A percentile compares a stretch with the other conserved stretches of the same genome.
These are phyloP conservation scores for Lepiota subincarnata DNA, from an alignment of 768 basidiomycete genomes.

Conservation along the genomic window DNA sequence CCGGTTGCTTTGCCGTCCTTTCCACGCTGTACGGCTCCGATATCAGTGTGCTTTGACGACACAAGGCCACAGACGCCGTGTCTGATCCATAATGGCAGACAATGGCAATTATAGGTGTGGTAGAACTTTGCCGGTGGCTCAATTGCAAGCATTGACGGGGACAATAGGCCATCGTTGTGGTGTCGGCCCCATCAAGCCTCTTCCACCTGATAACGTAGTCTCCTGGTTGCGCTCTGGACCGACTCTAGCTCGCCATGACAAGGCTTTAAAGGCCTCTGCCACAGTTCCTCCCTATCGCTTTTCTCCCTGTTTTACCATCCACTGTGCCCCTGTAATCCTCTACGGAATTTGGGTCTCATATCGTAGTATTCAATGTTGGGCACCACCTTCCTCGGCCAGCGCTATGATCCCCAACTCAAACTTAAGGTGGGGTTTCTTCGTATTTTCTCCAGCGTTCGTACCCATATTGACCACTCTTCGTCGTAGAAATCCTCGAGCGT, in stretches of 20 bases:
- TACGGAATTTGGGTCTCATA: too few relatives aligned
- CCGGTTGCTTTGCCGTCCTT: too few relatives aligned
- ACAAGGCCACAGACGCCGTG: too few relatives aligned
- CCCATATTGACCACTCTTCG: background rate
- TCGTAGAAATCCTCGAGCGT: too few relatives aligned
- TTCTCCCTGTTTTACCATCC: too few relatives aligned
- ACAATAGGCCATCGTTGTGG: background rate
- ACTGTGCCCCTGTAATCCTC: too few relatives aligned
- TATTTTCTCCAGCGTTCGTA: background rate
- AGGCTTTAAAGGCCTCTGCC: too few relatives aligned
- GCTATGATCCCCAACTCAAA: background rate
- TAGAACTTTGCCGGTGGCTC: background rate
- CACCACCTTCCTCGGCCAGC: background rate
- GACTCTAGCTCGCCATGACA: too few relatives aligned
- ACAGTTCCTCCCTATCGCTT: too few relatives aligned
- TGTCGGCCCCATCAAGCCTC: background rate
- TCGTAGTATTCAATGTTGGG: background rate
- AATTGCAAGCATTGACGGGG: background rate
- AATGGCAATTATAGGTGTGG: background rate
- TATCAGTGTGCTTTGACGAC: too few relatives aligned
- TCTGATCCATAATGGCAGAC: background rate
- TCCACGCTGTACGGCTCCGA: too few relatives aligned
- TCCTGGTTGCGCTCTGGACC: background rate
- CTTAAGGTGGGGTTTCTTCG: background rate
- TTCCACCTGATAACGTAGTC: background rate